Conservation (phyloP, 495 filamentous ascomycete species). For the Penicillium canescens region DNA sequence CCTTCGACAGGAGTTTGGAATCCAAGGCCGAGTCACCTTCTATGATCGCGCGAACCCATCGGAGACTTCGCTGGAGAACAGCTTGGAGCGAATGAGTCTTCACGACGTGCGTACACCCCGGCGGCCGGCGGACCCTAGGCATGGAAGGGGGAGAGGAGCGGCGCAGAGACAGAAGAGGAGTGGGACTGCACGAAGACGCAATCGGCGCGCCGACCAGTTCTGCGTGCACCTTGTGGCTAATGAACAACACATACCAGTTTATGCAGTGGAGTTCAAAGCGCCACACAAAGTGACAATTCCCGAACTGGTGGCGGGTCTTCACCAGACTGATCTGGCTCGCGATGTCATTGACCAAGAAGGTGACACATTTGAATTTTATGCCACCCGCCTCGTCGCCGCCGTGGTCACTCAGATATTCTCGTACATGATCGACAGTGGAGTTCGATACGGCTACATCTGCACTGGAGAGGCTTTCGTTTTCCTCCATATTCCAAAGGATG, state of each 20-base stretch:
- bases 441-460: slow-evolving; percentile 42
- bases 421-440: slow-evolving; percentile 41
- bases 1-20: slow-evolving; percentile 20
- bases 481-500: slow-evolving; percentile 37
- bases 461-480: slow-evolving; percentile 48
- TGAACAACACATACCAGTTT: slow-evolving; percentile 6
- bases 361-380: too few species aligned
- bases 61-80: slow-evolving; percentile 21
- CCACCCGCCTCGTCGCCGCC: slow-evolving; percentile 15
- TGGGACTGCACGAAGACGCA: slow-evolving; percentile 14
- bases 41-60: slow-evolving; percentile 21
- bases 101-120: slow-evolving; percentile 12
- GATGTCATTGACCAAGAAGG: too few species aligned
- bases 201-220: slow-evolving; percentile 27
- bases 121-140: slow-evolving; percentile 13
- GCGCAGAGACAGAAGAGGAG: slow-evolving; percentile 15
- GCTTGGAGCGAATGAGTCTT: slow-evolving; percentile 21
- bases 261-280: too few species aligned
- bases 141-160: slow-evolving; percentile 14
- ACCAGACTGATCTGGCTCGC: too few species aligned
- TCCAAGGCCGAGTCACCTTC: slow-evolving; percentile 23
- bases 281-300: too few species aligned
- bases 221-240: slow-evolving; percentile 21
- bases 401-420: slow-evolving; percentile 45
- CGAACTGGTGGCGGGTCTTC: too few species aligned